A percentile compares a stretch with the other conserved stretches of the same genome.
phyloP scores from a whole-genome alignment of 2,329 filamentous ascomycete species.

The Massarina eburnea region DNA sequence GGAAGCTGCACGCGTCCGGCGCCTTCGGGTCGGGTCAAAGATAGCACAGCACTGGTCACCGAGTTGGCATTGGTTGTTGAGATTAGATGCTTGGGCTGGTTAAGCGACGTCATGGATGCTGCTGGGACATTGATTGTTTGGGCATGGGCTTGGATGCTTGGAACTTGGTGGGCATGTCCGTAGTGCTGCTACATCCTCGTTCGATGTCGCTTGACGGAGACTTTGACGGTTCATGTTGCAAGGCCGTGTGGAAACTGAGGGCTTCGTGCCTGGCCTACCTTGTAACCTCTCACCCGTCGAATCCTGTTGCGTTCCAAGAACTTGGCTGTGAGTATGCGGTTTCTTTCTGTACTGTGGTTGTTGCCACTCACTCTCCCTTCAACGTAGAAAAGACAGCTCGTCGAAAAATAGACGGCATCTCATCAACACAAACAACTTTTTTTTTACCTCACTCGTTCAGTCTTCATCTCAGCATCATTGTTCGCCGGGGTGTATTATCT shows the following conservation, averaged over 20 bases:
- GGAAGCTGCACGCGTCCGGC: constrained; percentile 3
- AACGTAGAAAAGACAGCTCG: neutral
- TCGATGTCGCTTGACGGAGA: neutral
- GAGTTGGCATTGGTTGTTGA: neutral
- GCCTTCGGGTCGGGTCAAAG: constrained; percentile 4
- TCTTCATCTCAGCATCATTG: too few relatives aligned
- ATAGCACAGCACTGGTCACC: constrained; percentile 2
- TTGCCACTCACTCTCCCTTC: neutral
- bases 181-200: constrained; percentile 1
- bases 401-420: neutral
- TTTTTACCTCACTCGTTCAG: too few relatives aligned
- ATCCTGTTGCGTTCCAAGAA: neutral
- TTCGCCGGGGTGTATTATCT: too few relatives aligned
- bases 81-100: neutral
- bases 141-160: neutral
- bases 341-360: too few relatives aligned
- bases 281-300: neutral
- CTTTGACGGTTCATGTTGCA: neutral
- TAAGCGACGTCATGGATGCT: neutral
- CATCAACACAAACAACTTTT: too few relatives aligned
- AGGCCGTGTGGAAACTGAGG: constrained; percentile 3
- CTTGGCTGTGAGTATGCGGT: neutral
- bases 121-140: neutral
- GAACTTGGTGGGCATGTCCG: neutral
- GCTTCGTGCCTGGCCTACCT: constrained; percentile 9